Evolutionary conservation across 176 grass and related monocot genomes (phyloP), one percentile per base, ranked within the genome.

Genomic region (Melocanna baccifera): DNA sequence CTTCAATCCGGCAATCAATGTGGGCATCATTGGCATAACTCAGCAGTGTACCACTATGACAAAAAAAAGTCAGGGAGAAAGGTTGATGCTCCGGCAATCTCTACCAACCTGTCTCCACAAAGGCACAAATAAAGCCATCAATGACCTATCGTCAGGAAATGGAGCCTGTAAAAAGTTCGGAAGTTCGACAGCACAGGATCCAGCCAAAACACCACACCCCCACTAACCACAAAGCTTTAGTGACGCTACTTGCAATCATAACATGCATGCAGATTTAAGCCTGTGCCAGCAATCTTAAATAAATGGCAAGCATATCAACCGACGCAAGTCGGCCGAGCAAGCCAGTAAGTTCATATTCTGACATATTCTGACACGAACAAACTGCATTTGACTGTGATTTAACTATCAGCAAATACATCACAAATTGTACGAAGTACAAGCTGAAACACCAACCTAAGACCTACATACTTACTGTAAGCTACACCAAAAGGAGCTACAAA

Each of bases 31-130:
- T 30, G 25, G 62, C 41, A 25, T 53, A 74, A 63, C 53, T 46
- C 65, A 28, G 63, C 52, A 69, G 43, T 36, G 43, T 68, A 85
- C 76, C 69, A 74, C 58, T n/a, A 34, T 43, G 37, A 29, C 18
- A 16, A 28, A 50, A 67, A 20, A 56, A 48, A 71, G 4, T 48
- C 42, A 29, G 29, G 13, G 26, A 30, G 55, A 86, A 52, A 53
- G 67, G 16, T 23, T 61, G 62, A 77, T 77, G 71, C 30, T 22
- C 10, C 67, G 41, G 73, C 79, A 40, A 28, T 73, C 28, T 67
- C 52, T 79, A 90, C 88, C 84, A 87, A 74, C 88, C 84, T 83
- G 84, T 79, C 84, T 65, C 80, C 88, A 87, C 88, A 79, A 39
- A 58, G 6, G 66, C 29, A 65, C 80, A 71, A 61, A 25, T n/a